Conservation (phyloP, 2,329 filamentous ascomycete genomes). For the Ceratocystis variospora region DNA sequence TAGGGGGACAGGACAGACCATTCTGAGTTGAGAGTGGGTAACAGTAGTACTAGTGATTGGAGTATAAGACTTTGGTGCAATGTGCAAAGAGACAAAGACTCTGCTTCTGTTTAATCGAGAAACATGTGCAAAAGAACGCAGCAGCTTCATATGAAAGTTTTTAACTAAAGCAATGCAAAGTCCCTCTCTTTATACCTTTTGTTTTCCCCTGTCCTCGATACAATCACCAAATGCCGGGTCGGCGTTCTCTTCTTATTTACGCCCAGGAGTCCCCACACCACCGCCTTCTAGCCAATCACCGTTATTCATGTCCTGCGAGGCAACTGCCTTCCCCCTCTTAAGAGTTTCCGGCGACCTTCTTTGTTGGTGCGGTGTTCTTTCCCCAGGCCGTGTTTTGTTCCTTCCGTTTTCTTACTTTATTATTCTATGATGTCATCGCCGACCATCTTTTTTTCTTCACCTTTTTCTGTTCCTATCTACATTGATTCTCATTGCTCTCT, state of each 20-base stretch:
- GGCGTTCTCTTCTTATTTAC: no score
- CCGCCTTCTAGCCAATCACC: not conserved
- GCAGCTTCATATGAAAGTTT: not conserved
- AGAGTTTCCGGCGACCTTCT: no score
- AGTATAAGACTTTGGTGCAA: not conserved
- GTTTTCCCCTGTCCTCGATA: no score
- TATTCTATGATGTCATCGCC: not conserved
- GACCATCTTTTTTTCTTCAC: not conserved
- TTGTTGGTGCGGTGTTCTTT: no score
- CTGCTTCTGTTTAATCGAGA: not conserved
- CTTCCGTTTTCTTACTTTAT: not conserved
- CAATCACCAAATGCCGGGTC: no score
- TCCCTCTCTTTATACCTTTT: not conserved
- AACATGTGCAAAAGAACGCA: not conserved
- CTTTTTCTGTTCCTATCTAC: not conserved
- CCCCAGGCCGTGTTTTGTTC: not conserved
- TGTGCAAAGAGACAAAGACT: not conserved
- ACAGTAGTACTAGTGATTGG: not conserved
- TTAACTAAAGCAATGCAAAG: no score
- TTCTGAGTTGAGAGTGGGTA: not conserved
- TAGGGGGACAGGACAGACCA: not conserved
- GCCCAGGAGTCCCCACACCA: not conserved
- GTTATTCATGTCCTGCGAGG: not conserved
- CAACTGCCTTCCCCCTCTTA: not conserved
- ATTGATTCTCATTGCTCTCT: not conserved